These are phyloP conservation scores for Pseudogymnoascus sp. DNA, from an alignment of 2,329 filamentous ascomycete genomes.

Conservation along the genomic window DNA sequence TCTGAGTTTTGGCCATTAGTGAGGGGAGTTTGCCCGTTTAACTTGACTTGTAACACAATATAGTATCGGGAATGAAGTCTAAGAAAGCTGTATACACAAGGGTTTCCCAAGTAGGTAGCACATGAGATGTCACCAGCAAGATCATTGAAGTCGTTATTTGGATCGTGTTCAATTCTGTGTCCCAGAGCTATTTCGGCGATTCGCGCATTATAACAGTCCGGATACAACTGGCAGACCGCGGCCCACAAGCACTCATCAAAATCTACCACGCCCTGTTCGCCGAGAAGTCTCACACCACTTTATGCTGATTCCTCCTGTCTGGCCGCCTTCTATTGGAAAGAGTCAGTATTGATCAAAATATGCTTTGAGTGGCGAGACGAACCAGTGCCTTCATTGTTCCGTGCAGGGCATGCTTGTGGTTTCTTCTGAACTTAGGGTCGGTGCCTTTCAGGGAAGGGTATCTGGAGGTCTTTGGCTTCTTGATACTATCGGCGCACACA, in stretches of 20 bases:
- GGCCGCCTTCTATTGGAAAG: conserved; percentile 3
- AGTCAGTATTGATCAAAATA: background rate
- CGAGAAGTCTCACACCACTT: background rate
- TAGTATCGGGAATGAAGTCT: background rate
- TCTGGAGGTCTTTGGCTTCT: conserved; percentile 98
- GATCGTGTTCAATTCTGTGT: conserved; percentile 9
- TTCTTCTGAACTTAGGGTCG: conserved; percentile 99
- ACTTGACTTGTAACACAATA: background rate
- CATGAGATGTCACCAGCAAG: background rate
- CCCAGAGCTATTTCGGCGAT: conserved; percentile 7
- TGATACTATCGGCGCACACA: conserved; percentile 62
- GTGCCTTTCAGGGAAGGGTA: conserved; percentile 98
- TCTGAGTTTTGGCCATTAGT: background rate
- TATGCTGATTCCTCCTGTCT: background rate
- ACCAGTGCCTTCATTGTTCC: conserved; percentile 97
- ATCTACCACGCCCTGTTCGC: conserved; percentile 6
- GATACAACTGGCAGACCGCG: conserved; percentile 5
- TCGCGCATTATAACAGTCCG: conserved; percentile 7
- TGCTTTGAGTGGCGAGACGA: conserved; percentile 35
- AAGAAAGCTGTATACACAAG: background rate
- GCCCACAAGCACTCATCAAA: conserved; percentile 7
- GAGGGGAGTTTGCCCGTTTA: background rate
- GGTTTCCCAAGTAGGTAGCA: background rate
- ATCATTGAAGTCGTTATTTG: conserved; percentile 9
- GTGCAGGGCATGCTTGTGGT: conserved; percentile 99